A percentile compares a stretch with the other conserved stretches of the same genome.
phyloP scores from a whole-genome alignment of 331 rosid genomes.

The Malus hybrid region DNA sequence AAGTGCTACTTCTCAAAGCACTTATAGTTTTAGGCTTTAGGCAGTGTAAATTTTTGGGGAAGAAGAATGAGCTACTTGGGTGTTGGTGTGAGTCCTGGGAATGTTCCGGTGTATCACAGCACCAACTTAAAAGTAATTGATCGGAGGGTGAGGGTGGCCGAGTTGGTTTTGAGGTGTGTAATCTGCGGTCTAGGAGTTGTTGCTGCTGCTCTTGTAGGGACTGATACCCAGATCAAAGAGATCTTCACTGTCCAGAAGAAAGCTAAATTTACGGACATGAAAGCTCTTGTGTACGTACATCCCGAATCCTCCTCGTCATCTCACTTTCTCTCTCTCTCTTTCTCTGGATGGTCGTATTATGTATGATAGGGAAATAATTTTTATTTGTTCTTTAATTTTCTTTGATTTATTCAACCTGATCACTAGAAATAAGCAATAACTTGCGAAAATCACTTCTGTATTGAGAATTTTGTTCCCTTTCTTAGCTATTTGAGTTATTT shows the following conservation, averaged over 20 bases:
- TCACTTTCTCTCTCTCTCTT: not conserved
- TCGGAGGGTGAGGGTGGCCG: conserved; percentile 51
- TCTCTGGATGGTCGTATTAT: not conserved
- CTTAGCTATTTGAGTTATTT: not conserved
- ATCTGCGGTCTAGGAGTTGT: conserved; percentile 55
- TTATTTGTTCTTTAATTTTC: not conserved
- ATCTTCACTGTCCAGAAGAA: conserved; percentile 59
- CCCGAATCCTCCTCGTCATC: not conserved
- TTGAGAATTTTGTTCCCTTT: not conserved
- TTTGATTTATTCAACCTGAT: not conserved
- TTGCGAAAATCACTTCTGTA: not conserved
- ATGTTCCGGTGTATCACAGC: conserved; percentile 52
- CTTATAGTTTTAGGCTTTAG: not conserved
- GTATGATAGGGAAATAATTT: not conserved
- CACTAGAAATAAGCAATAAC: not conserved
- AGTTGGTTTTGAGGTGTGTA: conserved; percentile 61
- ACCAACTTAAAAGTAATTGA: conserved; percentile 44
- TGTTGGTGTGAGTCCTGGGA: conserved; percentile 80
- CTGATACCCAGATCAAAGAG: conserved; percentile 65
- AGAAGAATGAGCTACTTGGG: conserved; percentile 57
- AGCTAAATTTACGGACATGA: conserved; percentile 74
- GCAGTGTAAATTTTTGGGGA: not conserved
- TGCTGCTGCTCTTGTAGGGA: conserved; percentile 68
- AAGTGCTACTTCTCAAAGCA: not conserved
- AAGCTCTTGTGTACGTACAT: conserved; percentile 83